Percentiles rank a stretch among this genome's conserved stretches.
phyloP scores from a whole-genome alignment of 1,139 yeast genomes.

The Pichia norvegensis region DNA sequence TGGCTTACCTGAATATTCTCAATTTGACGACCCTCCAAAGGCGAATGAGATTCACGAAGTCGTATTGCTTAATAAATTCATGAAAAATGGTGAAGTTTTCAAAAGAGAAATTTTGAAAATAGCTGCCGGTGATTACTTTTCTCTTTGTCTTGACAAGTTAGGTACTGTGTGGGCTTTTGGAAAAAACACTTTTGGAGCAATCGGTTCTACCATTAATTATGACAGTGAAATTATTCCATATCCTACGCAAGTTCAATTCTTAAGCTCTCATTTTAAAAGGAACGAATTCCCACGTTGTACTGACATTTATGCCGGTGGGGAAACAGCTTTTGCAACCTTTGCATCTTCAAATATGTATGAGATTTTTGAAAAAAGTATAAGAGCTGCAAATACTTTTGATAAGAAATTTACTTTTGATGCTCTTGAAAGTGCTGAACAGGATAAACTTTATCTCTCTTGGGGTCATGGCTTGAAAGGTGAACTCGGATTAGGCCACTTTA shows the following conservation, averaged over 20 bases:
- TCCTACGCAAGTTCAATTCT: conserved; percentile 48
- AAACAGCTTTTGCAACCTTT: conserved; percentile 52
- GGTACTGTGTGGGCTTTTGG: conserved; percentile 83
- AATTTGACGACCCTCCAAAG: conserved; percentile 44
- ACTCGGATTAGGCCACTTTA: conserved; percentile 63
- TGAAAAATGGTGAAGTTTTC: conserved; percentile 27
- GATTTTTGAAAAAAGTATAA: conserved; percentile 26
- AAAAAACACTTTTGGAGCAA: conserved; percentile 69
- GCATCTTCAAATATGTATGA: conserved; percentile 29
- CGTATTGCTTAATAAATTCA: conserved; percentile 30
- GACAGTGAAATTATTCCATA: conserved; percentile 61
- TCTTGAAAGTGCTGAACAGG: conserved; percentile 22
- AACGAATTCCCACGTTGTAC: conserved; percentile 37
- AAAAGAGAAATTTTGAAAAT: conserved; percentile 48
- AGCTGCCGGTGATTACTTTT: conserved; percentile 69
- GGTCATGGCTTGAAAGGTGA: conserved; percentile 90
- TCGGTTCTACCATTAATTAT: conserved; percentile 63
- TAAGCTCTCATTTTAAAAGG: conserved; percentile 32
- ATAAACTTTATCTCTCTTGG: conserved; percentile 44
- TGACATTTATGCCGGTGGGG: conserved; percentile 59
- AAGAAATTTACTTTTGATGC: conserved; percentile 21
- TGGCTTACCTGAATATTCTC: conserved; percentile 69
- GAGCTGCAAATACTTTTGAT: conserved; percentile 9
- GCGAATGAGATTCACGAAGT: conserved; percentile 34
- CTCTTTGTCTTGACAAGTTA: conserved; percentile 52